Base-by-base conservation (phyloP, 2,329 filamentous ascomycete genomes). In the Penicillium occitanis region DNA sequence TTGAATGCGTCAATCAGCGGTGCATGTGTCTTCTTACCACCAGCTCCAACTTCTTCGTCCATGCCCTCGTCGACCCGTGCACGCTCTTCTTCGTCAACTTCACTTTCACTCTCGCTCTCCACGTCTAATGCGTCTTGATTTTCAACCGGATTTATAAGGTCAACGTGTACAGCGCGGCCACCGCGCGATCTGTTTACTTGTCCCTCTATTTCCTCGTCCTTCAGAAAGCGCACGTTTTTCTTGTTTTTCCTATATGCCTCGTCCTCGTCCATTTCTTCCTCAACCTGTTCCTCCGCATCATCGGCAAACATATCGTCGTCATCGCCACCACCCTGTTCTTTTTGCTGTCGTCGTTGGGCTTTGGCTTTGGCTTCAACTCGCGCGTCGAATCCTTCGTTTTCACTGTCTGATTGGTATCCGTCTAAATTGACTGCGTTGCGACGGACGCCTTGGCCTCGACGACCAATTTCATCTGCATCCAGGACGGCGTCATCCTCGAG, bases 1-100 rank as follows among this genome's bases (percentile, higher is more conserved):
- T 99, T 98, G 84, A 99, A 99, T 2, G 94, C 94, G 77, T 98
- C 95, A 5, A 99, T 85, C 76, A 95, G 92, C 1, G 95, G 95
- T 1, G 95, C 95, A 77, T 97, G 92, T 72, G 89, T 91, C 81
- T 97, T 98, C 72, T 96, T 90, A 1, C 91, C 91, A 14, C 95
- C 95, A 1, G 92, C 90, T 1, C 95, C 95, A 5, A 99, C 84
- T 77, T 99, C 95, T 64, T 93, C 90, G 71, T 97, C 95, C 17
- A 97, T 75, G 19, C 88, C 91, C 68, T 91, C 88, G 69, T 91
- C 92, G 40, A 91, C 79, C 58, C 88, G 88, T 33, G 91, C 93
- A 57, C 87, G 80, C 68, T 84, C 83, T 69, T 91, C 86, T 60
- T 92, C 89, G n/a, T 87, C 86, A 50, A 85, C 84, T 5, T 86